Evolutionary conservation across 1,139 yeast genomes (phyloP).

Genomic region (Scheffersomyces titani): DNA sequence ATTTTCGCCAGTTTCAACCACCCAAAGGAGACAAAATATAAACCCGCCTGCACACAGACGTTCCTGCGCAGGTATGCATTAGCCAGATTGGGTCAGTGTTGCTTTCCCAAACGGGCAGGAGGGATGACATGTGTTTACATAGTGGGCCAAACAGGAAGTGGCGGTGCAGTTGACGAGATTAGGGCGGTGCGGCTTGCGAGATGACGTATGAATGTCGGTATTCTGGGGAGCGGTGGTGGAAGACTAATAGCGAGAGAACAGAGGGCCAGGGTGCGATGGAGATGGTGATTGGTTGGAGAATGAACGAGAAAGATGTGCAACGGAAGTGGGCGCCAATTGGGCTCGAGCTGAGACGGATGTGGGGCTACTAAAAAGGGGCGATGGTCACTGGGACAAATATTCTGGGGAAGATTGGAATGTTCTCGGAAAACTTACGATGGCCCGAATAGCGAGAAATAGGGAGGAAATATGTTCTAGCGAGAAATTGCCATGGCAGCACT

Average conservation of each 20-base stretch:
- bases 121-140: neutral
- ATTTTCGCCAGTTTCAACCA: neutral
- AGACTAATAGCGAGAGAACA: neutral
- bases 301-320: too few species aligned
- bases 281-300: too few species aligned
- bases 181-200: neutral
- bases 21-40: neutral
- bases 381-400: neutral
- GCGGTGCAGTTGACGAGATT: neutral
- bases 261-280: too few species aligned
- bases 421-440: neutral
- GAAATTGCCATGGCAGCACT: neutral
- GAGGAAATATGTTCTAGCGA: neutral
- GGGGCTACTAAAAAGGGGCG: too few species aligned
- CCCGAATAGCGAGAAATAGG: neutral
- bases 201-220: neutral
- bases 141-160: neutral
- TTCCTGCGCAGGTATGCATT: neutral
- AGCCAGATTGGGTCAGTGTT: neutral
- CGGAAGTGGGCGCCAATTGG: too few species aligned
- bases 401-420: too few species aligned
- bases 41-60: neutral
- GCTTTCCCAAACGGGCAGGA: neutral
- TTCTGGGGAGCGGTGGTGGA: neutral
- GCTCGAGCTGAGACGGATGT: too few species aligned